phyloP scores from a whole-genome alignment of 352 stramenopile genomes.

The Phytophthora melonis region DNA sequence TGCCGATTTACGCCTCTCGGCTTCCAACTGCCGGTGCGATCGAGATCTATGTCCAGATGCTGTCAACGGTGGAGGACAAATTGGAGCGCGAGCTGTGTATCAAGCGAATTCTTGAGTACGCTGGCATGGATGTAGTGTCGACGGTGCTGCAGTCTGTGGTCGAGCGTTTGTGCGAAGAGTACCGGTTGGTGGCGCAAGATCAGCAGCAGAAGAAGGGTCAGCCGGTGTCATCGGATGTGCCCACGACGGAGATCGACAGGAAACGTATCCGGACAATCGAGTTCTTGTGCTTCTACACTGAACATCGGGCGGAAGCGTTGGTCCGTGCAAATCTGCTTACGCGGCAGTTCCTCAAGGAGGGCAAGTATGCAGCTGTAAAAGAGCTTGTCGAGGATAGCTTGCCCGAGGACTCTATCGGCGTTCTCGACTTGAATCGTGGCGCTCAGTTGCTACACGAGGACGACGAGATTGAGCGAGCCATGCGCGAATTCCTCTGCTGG shows the following conservation, averaged over 20 bases:
- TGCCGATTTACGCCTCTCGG: conserved; percentile 76
- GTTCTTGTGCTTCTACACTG: conserved; percentile 77
- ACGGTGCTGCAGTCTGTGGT: conserved; percentile 68
- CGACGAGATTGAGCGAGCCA: conserved; percentile 59
- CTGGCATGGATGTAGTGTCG: conserved; percentile 70
- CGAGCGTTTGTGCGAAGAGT: conserved; percentile 54
- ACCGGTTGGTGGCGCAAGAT: conserved; percentile 36
- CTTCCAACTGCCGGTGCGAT: conserved; percentile 67
- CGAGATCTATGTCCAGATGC: conserved; percentile 81
- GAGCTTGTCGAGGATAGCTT: conserved; percentile 67
- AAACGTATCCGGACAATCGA: conserved; percentile 74
- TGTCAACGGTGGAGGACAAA: conserved; percentile 65
- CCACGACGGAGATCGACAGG: conserved; percentile 58
- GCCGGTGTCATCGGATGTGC: conserved; percentile 26
- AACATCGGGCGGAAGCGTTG: conserved; percentile 74
- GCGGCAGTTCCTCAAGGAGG: conserved; percentile 76
- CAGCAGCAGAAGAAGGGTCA: conserved; percentile 41
- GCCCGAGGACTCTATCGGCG: conserved; percentile 73
- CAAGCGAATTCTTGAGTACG: conserved; percentile 73
- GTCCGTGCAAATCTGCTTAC: conserved; percentile 65
- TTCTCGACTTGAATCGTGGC: conserved; percentile 65
- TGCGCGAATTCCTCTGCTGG: conserved; percentile 81
- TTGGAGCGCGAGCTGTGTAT: conserved; percentile 77
- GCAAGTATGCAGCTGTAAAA: conserved; percentile 71
- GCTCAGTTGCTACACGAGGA: conserved; percentile 51